Evolutionary conservation across 345 rosid genomes (phyloP), one percentile per base, ranked within the genome.

Genomic region (Erodium maritimum): DNA sequence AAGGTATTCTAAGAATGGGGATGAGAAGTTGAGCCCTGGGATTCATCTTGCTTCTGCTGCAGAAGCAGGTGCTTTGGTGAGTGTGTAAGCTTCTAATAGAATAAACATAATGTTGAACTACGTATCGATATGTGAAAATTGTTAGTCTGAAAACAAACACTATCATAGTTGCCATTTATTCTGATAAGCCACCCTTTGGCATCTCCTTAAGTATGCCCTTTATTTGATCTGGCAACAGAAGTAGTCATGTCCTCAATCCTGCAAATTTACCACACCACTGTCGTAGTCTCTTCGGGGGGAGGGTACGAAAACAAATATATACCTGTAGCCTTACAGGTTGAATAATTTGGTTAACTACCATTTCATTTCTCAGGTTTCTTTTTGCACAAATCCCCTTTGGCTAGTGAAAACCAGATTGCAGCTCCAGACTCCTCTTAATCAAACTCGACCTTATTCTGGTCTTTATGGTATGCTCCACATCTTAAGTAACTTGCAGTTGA

Each of bases 11-110:
- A 71, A 57, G 71, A 74, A 59, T 65, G 78, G 81, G 71, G 85
- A 83, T 22, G 81, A 71, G 61, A 82, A 69, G 64, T 74, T 86
- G 61, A 82, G 80, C 54, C 81, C 96, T 45, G 70, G 76, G 61
- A 85, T 84, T 68, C 96, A 91, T 75, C 90, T 91, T 60, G 87
- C 85, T 72, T 83, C 95, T 66, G 94, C 98, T 61, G 96, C 98
- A 54, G 96, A 91, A 80, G 95, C 96, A 46, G 95, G 98, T 65
- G 89, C 75, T 70, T 72, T 91, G 88, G 98, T 91, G 51, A 77
- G 87, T 69, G 48, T 58, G 55, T 65, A 51, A 65, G 50, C 54
- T 64, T 42, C 20, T 58, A 23, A 60, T 42, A 42, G 37, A 5
- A 29, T 29, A 29, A 29, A 29, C 37, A 29, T 29, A 29, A 29